A percentile compares a stretch with the other conserved stretches of the same genome.
phyloP scores from a whole-genome alignment of 805 yeast species.

The Ogataea populi-albae region DNA sequence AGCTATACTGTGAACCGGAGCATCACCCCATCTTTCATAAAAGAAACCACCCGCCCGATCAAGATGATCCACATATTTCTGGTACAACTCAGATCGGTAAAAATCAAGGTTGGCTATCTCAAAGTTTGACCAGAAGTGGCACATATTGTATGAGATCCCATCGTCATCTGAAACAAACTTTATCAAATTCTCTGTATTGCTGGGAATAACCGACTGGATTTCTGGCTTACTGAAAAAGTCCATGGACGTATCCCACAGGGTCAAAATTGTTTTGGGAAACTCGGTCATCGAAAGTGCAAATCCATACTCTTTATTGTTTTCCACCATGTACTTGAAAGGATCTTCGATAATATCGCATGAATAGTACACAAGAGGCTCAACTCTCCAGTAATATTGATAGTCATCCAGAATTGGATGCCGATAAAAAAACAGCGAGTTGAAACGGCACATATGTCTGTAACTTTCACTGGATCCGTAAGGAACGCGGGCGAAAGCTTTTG shows the following conservation, averaged over 20 bases:
- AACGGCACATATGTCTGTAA: conserved; percentile 71
- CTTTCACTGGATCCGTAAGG: conserved; percentile 63
- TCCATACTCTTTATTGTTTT: conserved; percentile 47
- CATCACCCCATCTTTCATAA: conserved; percentile 91
- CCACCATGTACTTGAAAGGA: conserved; percentile 53
- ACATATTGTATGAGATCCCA: conserved; percentile 63
- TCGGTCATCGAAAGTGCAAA: conserved; percentile 54
- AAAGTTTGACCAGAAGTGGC: conserved; percentile 84
- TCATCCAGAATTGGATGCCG: conserved; percentile 49
- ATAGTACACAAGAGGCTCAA: conserved; percentile 53
- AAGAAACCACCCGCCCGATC: conserved; percentile 76
- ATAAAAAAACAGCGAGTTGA: conserved; percentile 50
- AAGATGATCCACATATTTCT: conserved; percentile 56
- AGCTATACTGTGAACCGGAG: conserved; percentile 49
- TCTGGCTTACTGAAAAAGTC: conserved; percentile 36
- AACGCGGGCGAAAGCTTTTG: conserved; percentile 36
- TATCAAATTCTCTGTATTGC: conserved; percentile 39
- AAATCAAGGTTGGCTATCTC: conserved; percentile 70
- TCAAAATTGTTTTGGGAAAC: conserved; percentile 46
- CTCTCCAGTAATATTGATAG: conserved; percentile 61
- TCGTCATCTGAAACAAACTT: conserved; percentile 63
- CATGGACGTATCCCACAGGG: conserved; percentile 49
- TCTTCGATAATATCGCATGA: conserved; percentile 54
- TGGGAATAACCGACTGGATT: conserved; percentile 17
- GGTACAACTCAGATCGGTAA: conserved; percentile 56